Percentiles rank a stretch among this genome's conserved stretches.
Evolutionary conservation across 352 stramenopile species (phyloP).

Genomic region (Thraustochytrium sp.): DNA sequence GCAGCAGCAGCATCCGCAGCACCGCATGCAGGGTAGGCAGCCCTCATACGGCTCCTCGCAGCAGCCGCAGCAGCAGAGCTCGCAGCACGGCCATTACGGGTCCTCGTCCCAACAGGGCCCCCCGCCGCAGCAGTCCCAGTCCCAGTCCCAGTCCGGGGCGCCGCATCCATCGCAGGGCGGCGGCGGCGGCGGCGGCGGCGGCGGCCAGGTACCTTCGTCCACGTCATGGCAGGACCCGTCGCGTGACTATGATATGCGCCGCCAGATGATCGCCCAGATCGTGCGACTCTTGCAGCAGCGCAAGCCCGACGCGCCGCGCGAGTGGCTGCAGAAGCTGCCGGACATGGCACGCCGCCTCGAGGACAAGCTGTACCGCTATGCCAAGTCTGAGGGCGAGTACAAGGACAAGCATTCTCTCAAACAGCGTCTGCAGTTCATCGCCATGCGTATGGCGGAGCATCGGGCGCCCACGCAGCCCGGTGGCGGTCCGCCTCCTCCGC

Average conservation of each 20-base stretch:
- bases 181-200: neutral
- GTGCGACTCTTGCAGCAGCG: conserved; percentile 89
- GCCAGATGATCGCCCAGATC: conserved; percentile 57
- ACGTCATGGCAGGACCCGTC: conserved; percentile 29
- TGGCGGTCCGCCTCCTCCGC: no score
- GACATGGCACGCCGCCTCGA: conserved; percentile 96
- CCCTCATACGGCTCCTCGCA: no score
- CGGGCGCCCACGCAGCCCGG: no score
- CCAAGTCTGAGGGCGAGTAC: conserved; percentile 82
- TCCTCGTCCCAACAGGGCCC: neutral
- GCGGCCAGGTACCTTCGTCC: neutral
- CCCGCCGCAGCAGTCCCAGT: neutral
- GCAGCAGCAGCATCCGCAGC: neutral
- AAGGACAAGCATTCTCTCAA: conserved; percentile 89
- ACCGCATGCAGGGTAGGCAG: no score
- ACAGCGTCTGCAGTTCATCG: conserved; percentile 86
- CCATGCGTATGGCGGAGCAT: conserved; percentile 65
- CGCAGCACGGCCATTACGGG: no score
- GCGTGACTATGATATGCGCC: conserved; percentile 6
- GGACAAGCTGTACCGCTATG: conserved; percentile 87
- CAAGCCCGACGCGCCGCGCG: conserved; percentile 84
- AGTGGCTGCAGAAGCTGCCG: conserved; percentile 92
- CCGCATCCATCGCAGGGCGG: neutral
- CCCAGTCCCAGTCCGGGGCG: neutral
- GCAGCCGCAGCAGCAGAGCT: no score